phyloP scores from a whole-genome alignment of 2,329 filamentous ascomycete species.

The Venturia aucupariae region DNA sequence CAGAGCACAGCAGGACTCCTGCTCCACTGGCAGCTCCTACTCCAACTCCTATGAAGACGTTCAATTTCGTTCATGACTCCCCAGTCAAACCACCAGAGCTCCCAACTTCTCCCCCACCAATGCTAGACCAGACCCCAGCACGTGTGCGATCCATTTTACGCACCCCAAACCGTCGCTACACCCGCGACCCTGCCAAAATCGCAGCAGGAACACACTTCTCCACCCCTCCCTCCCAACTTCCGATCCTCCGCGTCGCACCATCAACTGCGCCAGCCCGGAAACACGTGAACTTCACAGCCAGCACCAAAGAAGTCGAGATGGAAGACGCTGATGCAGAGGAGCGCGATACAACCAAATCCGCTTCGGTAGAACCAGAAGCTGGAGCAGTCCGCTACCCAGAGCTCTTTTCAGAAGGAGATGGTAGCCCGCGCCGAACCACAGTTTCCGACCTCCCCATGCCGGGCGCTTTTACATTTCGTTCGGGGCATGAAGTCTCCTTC shows the following conservation, averaged over 20 bases:
- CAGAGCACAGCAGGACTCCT: background rate
- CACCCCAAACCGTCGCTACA: conserved; percentile 49
- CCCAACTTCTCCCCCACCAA: background rate
- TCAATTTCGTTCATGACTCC: conserved; percentile 1
- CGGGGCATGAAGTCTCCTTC: conserved; percentile 36
- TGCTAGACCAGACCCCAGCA: conserved; percentile 16
- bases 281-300: conserved; percentile 71
- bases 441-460: conserved; percentile 24
- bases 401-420: conserved; percentile 20
- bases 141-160: conserved; percentile 56
- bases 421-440: conserved; percentile 17
- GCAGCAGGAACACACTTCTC: conserved; percentile 50
- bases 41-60: conserved; percentile 10
- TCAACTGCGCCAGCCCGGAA: conserved; percentile 68
- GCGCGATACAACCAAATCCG: conserved; percentile 24
- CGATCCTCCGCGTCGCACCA: conserved; percentile 31
- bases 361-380: conserved; percentile 19
- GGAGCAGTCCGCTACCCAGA: conserved; percentile 29
- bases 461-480: conserved; percentile 40
- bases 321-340: conserved; percentile 19
- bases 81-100: conserved; percentile 9
- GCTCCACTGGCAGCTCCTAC: background rate
- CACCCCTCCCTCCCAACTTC: conserved; percentile 26
- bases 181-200: conserved; percentile 48
- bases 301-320: conserved; percentile 41